phyloP scores from a whole-genome alignment of 73 alveolate species.

The Paramecium primaurelia region DNA sequence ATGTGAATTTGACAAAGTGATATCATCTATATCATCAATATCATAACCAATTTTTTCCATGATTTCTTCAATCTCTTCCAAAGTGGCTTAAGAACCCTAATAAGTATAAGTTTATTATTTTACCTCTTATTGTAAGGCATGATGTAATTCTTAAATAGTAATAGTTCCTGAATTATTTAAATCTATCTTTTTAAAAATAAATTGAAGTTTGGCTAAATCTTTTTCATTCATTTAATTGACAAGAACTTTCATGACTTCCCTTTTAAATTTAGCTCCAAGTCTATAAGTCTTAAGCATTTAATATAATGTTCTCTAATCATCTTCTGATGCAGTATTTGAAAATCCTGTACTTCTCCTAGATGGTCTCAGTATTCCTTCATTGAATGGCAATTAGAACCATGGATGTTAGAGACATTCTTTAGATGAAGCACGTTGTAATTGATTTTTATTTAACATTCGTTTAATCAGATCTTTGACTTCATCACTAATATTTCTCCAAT shows the following conservation, averaged over 20 bases:
- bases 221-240: constrained; percentile 38
- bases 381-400: constrained; percentile 69
- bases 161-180: constrained; percentile 21
- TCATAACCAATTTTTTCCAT: background rate
- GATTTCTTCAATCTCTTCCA: constrained; percentile 1
- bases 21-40: background rate
- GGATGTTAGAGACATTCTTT: constrained; percentile 83
- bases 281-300: constrained; percentile 5
- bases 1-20: background rate
- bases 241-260: constrained; percentile 16
- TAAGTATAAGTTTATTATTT: background rate
- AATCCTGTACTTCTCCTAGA: background rate
- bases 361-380: background rate
- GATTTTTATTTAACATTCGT: constrained; percentile 82
- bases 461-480: constrained; percentile 86
- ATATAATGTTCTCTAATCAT: constrained; percentile 22
- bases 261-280: constrained; percentile 22
- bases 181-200: background rate
- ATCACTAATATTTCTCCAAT: constrained; percentile 53
- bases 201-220: background rate
- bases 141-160: background rate
- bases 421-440: constrained; percentile 72
- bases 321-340: background rate
- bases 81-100: background rate
- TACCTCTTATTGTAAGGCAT: constrained; percentile 24